phyloP scores from a whole-genome alignment of 2,329 filamentous ascomycete species.

The Verticillium nubilum region DNA sequence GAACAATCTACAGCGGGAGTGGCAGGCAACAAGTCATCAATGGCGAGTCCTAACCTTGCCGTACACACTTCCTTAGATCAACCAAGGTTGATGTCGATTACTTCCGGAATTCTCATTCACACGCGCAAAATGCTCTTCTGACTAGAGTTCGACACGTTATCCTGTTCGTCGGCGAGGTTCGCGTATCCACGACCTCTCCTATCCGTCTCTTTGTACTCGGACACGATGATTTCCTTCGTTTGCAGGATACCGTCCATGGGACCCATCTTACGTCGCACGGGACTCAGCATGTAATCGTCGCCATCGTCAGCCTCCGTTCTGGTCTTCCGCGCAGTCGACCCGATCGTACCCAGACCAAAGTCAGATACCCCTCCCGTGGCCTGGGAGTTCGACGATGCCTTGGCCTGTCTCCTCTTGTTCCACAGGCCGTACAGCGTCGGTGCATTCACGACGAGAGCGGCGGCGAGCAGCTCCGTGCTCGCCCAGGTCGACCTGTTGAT shows the following conservation, averaged over 20 bases:
- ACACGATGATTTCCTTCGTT: slow-evolving; percentile 9
- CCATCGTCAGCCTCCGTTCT: not conserved
- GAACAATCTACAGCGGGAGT: too few species aligned
- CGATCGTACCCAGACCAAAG: slow-evolving; percentile 4
- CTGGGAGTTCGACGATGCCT: slow-evolving; percentile 13
- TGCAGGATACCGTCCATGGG: slow-evolving; percentile 10
- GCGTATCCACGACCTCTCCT: not conserved
- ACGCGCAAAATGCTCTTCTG: not conserved
- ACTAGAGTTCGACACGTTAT: not conserved
- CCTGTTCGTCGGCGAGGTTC: not conserved
- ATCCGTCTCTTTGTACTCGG: slow-evolving; percentile 5
- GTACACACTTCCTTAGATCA: too few species aligned
- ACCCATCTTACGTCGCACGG: slow-evolving; percentile 4
- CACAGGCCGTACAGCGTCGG: slow-evolving; percentile 29
- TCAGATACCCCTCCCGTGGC: slow-evolving; percentile 6
- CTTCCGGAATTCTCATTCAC: too few species aligned
- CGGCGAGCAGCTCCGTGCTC: slow-evolving; percentile 24
- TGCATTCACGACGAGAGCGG: slow-evolving; percentile 26
- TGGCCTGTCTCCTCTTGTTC: slow-evolving; percentile 19
- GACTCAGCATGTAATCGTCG: slow-evolving; percentile 4
- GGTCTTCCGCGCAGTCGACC: slow-evolving; percentile 6
- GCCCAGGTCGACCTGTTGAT: slow-evolving; percentile 30
- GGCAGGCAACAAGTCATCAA: too few species aligned
- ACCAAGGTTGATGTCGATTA: too few species aligned
- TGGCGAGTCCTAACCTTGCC: too few species aligned